Evolutionary conservation across 345 rosid species (phyloP).

Genomic region (Pelargonium nanum): DNA sequence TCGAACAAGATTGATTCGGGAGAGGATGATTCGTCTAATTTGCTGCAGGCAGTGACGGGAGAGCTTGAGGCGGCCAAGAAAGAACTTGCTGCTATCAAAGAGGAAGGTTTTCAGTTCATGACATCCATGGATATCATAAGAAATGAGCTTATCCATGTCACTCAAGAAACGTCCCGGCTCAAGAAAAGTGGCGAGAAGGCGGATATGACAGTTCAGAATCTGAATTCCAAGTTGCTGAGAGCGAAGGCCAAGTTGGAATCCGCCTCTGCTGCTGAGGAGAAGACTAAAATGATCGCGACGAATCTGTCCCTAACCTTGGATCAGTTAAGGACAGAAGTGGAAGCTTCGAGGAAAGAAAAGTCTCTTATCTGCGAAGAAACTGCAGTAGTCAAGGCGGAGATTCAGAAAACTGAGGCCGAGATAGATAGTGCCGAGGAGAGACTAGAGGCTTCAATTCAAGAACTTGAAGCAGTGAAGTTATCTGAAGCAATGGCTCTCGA

Average conservation of each 20-base stretch:
- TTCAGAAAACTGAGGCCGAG: slow-evolving; percentile 36
- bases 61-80: slow-evolving; percentile 56
- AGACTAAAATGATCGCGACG: slow-evolving; percentile 35
- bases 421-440: slow-evolving; percentile 44
- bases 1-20: slow-evolving; percentile 13
- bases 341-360: slow-evolving; percentile 53
- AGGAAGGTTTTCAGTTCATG: slow-evolving; percentile 52
- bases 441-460: slow-evolving; percentile 40
- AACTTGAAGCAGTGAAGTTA: slow-evolving; percentile 46
- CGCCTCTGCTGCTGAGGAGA: slow-evolving; percentile 40
- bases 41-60: slow-evolving; percentile 29
- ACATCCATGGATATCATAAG: slow-evolving; percentile 56
- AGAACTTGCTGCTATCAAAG: slow-evolving; percentile 42
- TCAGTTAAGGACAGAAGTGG: slow-evolving; percentile 50
- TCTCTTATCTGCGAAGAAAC: slow-evolving; percentile 36
- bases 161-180: slow-evolving; percentile 35
- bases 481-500: slow-evolving; percentile 52
- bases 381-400: slow-evolving; percentile 30
- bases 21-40: slow-evolving; percentile 12
- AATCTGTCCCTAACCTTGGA: slow-evolving; percentile 44
- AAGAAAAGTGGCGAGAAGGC: slow-evolving; percentile 37
- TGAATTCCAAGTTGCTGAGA: slow-evolving; percentile 65
- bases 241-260: slow-evolving; percentile 54
- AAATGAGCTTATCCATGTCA: slow-evolving; percentile 41
- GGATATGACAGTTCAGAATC: slow-evolving; percentile 37